These are phyloP conservation scores for Physcomitrellopsis africana DNA, from an alignment of 225 moss, liverwort and hornwort genomes.

Conservation along the genomic window DNA sequence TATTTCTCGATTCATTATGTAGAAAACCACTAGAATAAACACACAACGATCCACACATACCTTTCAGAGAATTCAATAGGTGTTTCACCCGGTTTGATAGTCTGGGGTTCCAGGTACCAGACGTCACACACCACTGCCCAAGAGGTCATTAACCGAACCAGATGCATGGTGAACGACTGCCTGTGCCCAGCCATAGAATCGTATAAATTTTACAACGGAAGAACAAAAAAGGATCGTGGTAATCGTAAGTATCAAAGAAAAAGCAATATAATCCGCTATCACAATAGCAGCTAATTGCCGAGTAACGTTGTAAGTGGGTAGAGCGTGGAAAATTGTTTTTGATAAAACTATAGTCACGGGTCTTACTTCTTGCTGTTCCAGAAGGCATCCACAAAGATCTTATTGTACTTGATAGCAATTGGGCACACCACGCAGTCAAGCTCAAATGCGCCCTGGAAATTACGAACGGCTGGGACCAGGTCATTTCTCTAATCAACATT, in stretches of 20 bases:
- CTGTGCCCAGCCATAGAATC: conserved; percentile 48
- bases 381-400: conserved; percentile 98
- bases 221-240: conserved; percentile 1
- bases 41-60: conserved; percentile 37
- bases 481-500: conserved; percentile 1
- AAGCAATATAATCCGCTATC: not conserved
- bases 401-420: conserved; percentile 97
- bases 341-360: conserved; percentile 7
- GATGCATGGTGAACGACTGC: conserved; percentile 96
- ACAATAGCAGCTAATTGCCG: not conserved
- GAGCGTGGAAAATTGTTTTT: not conserved
- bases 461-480: conserved; percentile 14
- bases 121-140: conserved; percentile 99
- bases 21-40: conserved; percentile 5
- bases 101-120: conserved; percentile 97
- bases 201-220: conserved; percentile 26
- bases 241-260: conserved; percentile 15
- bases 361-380: conserved; percentile 99
- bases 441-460: conserved; percentile 92
- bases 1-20: not conserved
- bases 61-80: conserved; percentile 98
- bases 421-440: conserved; percentile 95
- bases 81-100: conserved; percentile 69
- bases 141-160: conserved; percentile 95
- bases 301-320: not conserved